Conservation (phyloP, 371 early-diverging fungal genomes). For the Cokeromyces recurvatus region DNA sequence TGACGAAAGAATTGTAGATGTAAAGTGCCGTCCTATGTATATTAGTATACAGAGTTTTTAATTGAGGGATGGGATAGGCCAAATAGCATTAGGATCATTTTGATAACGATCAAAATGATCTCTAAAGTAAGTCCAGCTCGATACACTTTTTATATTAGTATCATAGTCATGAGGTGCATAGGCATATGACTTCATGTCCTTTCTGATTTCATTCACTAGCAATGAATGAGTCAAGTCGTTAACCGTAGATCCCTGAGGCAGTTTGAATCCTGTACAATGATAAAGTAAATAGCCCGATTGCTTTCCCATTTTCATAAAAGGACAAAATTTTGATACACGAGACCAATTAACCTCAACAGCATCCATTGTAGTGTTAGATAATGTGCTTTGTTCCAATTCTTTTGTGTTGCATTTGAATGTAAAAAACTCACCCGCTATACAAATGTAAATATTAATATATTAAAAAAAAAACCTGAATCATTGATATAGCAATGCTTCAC, state of each 20-base stretch:
- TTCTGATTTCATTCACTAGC: slow-evolving; percentile 17
- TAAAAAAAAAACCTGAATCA: not conserved
- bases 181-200: slow-evolving; percentile 11
- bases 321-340: slow-evolving; percentile 21
- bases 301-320: slow-evolving; percentile 39
- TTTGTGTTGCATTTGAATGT: slow-evolving; percentile 24
- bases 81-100: slow-evolving; percentile 14
- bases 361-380: slow-evolving; percentile 14
- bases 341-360: slow-evolving; percentile 35
- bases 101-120: slow-evolving; percentile 28
- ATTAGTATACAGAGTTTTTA: too few species aligned
- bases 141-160: slow-evolving; percentile 16
- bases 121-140: slow-evolving; percentile 35
- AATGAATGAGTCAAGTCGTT: slow-evolving; percentile 20
- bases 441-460: not conserved
- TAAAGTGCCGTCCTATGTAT: too few species aligned
- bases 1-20: too few species aligned
- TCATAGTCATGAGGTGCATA: slow-evolving; percentile 21
- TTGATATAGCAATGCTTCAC: too few species aligned
- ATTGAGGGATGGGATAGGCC: slow-evolving; percentile 14
- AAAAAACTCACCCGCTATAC: slow-evolving; percentile 33
- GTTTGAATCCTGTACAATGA: slow-evolving; percentile 32
- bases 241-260: slow-evolving; percentile 21
- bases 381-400: slow-evolving; percentile 15
- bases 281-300: slow-evolving; percentile 26